Percentiles rank a stretch among this genome's conserved stretches.
Conservation (phyloP, 2,329 filamentous ascomycete genomes). For the Diplodia mutila region DNA sequence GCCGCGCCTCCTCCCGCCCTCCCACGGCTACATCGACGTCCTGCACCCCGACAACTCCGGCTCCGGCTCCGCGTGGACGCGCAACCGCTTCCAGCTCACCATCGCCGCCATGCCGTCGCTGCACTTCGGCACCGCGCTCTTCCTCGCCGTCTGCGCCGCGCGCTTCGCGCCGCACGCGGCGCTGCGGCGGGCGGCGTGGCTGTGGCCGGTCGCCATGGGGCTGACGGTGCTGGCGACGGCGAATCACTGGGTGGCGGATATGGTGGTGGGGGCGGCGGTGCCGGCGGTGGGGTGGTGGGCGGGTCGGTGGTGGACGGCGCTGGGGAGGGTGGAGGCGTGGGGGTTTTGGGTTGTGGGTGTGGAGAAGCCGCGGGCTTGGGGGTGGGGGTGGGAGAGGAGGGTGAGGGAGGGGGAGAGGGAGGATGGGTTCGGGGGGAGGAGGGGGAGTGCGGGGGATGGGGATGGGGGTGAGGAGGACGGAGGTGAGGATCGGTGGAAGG, state of each 20-base stretch:
- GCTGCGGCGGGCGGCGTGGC: conserved; percentile 41
- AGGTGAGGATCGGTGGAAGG: neutral
- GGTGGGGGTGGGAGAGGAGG: neutral
- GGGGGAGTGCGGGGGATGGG: too few relatives aligned
- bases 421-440: too few relatives aligned
- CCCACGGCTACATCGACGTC: conserved; percentile 53
- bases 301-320: neutral
- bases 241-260: conserved; percentile 48
- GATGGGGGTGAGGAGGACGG: neutral
- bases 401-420: neutral
- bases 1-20: conserved; percentile 51
- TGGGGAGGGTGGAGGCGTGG: conserved; percentile 28
- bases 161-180: conserved; percentile 48
- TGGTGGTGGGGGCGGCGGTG: conserved; percentile 41
- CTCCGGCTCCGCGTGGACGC: conserved; percentile 43
- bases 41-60: neutral
- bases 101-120: conserved; percentile 57
- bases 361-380: conserved; percentile 28
- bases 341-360: conserved; percentile 26
- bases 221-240: conserved; percentile 48
- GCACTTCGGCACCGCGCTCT: conserved; percentile 51
- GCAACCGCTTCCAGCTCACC: conserved; percentile 53
- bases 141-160: conserved; percentile 42
- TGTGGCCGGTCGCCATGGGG: conserved; percentile 52
- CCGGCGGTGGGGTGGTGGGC: conserved; percentile 43